phyloP scores from a whole-genome alignment of 208 protist species.

The Eutreptiella sp. region DNA sequence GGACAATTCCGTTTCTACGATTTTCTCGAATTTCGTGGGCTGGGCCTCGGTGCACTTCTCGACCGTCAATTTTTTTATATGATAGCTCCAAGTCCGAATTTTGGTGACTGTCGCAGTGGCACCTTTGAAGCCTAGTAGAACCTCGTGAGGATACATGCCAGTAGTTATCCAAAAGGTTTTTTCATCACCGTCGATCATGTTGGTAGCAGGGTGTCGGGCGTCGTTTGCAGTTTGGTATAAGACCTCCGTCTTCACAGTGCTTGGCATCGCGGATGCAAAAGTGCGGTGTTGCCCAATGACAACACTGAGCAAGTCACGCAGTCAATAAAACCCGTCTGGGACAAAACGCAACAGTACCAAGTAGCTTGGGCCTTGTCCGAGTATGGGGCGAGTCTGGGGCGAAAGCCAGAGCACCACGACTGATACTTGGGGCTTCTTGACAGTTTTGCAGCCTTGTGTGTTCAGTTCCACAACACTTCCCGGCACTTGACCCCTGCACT shows the following conservation, averaged over 20 bases:
- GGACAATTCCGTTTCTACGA: conserved; percentile 7
- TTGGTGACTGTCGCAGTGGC: neutral
- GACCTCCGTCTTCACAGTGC: conserved; percentile 12
- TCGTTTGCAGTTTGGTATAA: conserved; percentile 2
- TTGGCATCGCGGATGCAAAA: too few species aligned
- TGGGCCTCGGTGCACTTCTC: conserved; percentile 11
- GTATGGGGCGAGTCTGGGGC: too few species aligned
- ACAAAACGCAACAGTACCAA: too few species aligned
- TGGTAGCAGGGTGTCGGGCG: conserved; percentile 8
- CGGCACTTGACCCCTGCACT: too few species aligned
- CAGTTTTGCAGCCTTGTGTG: too few species aligned
- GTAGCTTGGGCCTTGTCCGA: too few species aligned
- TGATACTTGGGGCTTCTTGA: too few species aligned
- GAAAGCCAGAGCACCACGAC: too few species aligned
- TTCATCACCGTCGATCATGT: conserved; percentile 26
- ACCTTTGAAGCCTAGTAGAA: conserved; percentile 16
- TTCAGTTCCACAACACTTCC: too few species aligned
- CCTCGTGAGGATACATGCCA: conserved; percentile 29
- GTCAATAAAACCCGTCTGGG: too few species aligned
- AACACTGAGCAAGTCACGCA: too few species aligned
- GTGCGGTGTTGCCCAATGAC: too few species aligned
- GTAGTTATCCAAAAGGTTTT: conserved; percentile 29
- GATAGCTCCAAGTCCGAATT: neutral
- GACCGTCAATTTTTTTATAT: neutral
- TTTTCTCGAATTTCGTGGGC: conserved; percentile 12